phyloP scores from a whole-genome alignment of 495 filamentous ascomycete species.

The Melanomma pulvis-pyrius region DNA sequence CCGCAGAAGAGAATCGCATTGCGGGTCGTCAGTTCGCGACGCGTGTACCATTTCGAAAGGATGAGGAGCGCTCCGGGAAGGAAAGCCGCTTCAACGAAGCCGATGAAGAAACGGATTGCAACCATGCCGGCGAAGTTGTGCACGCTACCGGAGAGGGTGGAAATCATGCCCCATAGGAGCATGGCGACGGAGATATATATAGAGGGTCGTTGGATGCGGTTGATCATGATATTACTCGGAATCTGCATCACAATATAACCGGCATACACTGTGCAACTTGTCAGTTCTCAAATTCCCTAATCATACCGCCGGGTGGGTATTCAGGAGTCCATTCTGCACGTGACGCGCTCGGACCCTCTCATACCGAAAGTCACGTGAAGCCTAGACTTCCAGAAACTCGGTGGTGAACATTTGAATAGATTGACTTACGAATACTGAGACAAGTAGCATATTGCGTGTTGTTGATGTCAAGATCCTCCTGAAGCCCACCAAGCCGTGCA shows the following conservation, averaged over 20 bases:
- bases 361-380: neutral
- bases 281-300: neutral
- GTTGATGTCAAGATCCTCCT: slow-evolving; percentile 15
- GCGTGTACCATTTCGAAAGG: slow-evolving; percentile 27
- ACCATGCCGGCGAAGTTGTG: slow-evolving; percentile 26
- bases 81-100: slow-evolving; percentile 28
- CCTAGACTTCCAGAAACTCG: no score
- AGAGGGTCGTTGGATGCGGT: slow-evolving; percentile 16
- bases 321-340: no score
- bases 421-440: slow-evolving; percentile 27
- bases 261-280: slow-evolving; percentile 10
- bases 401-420: neutral
- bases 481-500: slow-evolving; percentile 14
- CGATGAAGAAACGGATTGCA: slow-evolving; percentile 25
- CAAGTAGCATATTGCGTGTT: slow-evolving; percentile 27
- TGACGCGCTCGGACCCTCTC: no score
- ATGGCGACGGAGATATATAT: slow-evolving; percentile 23
- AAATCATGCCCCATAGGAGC: slow-evolving; percentile 28
- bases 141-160: slow-evolving; percentile 15
- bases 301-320: no score
- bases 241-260: slow-evolving; percentile 29
- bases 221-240: slow-evolving; percentile 20
- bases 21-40: slow-evolving; percentile 18
- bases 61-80: slow-evolving; percentile 26
- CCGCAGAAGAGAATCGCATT: slow-evolving; percentile 30